Conservation (phyloP, 2,329 filamentous ascomycete species). For the Chaetomium strumarium region DNA sequence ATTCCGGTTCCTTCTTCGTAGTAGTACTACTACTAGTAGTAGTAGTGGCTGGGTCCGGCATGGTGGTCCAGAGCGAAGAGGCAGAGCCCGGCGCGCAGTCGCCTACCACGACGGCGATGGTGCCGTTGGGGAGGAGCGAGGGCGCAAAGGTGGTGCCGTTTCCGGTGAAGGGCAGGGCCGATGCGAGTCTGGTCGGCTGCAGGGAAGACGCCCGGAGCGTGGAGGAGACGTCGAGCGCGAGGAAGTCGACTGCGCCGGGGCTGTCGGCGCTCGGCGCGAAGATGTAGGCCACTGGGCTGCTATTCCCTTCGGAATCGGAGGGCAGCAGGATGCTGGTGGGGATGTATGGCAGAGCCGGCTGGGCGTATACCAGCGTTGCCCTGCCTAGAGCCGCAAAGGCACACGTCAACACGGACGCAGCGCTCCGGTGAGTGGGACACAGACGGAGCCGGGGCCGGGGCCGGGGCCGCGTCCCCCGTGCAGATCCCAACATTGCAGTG, state of each 20-base stretch:
- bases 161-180: constrained; percentile 55
- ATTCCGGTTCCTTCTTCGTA: constrained; percentile 32
- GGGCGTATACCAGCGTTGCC: background rate
- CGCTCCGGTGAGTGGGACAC: background rate
- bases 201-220: constrained; percentile 43
- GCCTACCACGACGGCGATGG: constrained; percentile 68
- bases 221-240: constrained; percentile 57
- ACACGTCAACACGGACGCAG: constrained; percentile 15
- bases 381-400: background rate
- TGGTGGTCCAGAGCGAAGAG: constrained; percentile 64
- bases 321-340: constrained; percentile 66
- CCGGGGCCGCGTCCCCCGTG: background rate
- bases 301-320: constrained; percentile 38
- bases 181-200: constrained; percentile 45
- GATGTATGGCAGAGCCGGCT: constrained; percentile 60
- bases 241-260: constrained; percentile 43
- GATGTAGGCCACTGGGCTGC: constrained; percentile 56
- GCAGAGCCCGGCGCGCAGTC: constrained; percentile 54
- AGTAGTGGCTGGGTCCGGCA: constrained; percentile 35
- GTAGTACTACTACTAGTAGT: too few species aligned
- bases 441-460: background rate
- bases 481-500: constrained; percentile 3
- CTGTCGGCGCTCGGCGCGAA: constrained; percentile 50
- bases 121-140: constrained; percentile 59
- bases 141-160: constrained; percentile 57